Evolutionary conservation across 176 grass and related monocot species (phyloP), one percentile per base, ranked within the genome.

Genomic region (Ensete ventricosum): DNA sequence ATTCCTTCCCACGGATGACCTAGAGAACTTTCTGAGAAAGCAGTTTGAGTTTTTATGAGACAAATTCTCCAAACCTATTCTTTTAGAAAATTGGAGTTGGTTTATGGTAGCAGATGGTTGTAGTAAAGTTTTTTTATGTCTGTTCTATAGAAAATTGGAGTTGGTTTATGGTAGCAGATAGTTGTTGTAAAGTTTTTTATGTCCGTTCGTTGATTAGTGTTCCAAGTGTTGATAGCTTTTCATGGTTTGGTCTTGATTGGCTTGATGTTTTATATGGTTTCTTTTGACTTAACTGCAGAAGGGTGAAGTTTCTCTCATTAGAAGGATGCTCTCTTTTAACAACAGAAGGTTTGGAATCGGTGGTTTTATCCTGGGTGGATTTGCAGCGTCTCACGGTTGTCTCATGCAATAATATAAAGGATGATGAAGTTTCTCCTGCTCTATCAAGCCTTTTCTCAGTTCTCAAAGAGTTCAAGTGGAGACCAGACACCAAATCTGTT

Each of bases 391-490:
- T 99, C 51, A 52, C 71, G 43, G 88, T 99, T 52, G 77, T 91
- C 52, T 75, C 78, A 26, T 94, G 95, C 78, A 91, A 94, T 75
- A 91, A 87, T 71, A 81, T 99, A 34, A 94, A 94, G 70, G 88
- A 94, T 71, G 81, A 89, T 49, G 90, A 93, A 82, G 88, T 99
- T 17, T 91, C 69, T 11, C 73, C 84, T 83, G 78, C 86, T 55
- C 85, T 99, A 78, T 83, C 95, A 11, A 82, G 80, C 73, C 86
- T 99, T 57, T 99, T 99, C 76, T 91, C 88, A 53, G 83, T 64
- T 85, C 90, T 94, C 63, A 99, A 94, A 78, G 95, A 88, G 70
- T 86, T 99, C 50, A 99, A 99, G 83, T 99, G 95, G 90, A 66
- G 95, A 13, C 95, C 95, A 0, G 90, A 91, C 74, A 87, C 76